Evolutionary conservation across 192 early-diverging fungal genomes (phyloP).

Genomic region (Phycomyces blakesleeanus): DNA sequence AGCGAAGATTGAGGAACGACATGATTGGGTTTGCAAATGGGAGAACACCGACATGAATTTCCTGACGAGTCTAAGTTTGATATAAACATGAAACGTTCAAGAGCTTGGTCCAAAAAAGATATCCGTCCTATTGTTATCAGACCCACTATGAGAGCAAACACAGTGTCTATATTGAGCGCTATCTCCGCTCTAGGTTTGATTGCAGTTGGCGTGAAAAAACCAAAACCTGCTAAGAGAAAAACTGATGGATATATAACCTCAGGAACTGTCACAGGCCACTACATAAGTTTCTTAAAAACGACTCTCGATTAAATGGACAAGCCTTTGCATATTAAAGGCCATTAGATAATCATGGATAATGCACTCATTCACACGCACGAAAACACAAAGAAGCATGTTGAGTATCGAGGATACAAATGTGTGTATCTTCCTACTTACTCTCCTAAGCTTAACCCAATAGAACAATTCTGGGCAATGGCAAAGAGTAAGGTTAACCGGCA

Average conservation of each 20-base stretch:
- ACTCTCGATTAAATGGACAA: conserved; percentile 22
- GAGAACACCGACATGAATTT: conserved; percentile 7
- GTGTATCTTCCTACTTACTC: no score
- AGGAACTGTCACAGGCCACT: conserved; percentile 10
- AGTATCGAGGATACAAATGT: no score
- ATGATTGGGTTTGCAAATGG: not conserved
- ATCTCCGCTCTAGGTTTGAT: conserved; percentile 10
- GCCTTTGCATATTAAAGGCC: conserved; percentile 10
- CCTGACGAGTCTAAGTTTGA: conserved; percentile 5
- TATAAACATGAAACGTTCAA: conserved; percentile 11
- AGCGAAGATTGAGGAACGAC: conserved; percentile 4
- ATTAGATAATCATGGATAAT: conserved; percentile 1
- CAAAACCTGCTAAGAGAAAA: conserved; percentile 10
- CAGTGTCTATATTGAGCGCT: conserved; percentile 14
- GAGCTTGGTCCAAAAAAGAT: conserved; percentile 13
- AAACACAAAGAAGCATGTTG: no score
- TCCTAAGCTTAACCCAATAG: no score
- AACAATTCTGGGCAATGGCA: no score
- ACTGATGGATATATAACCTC: conserved; percentile 3
- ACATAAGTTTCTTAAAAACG: conserved; percentile 17
- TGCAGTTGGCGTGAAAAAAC: conserved; percentile 4
- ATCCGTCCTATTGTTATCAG: conserved; percentile 10
- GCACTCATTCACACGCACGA: conserved; percentile 5
- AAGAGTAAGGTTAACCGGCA: no score
- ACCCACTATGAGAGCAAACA: conserved; percentile 15